Evolutionary conservation across 805 yeast genomes (phyloP), one percentile per base, ranked within the genome.

Genomic region (Starmerella stellata): DNA sequence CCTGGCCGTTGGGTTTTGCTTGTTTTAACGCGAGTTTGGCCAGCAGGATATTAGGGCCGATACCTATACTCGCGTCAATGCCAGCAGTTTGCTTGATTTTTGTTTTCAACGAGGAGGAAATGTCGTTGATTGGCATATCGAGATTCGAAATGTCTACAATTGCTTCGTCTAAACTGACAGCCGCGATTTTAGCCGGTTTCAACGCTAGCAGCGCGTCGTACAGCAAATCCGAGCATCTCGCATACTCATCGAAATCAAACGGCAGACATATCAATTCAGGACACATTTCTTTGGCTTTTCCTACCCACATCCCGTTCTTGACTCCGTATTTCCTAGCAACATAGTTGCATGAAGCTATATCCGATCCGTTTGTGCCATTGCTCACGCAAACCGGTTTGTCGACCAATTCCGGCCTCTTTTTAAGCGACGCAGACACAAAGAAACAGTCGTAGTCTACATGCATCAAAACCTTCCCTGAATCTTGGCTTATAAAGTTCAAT

Each of bases 361-460:
- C 96, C 0, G 95, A 72, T 27, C 58, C 56, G 3, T 58, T 56
- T 3, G 50, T 42, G 14, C 59, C 57, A 48, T 69, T 66, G 33
- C 75, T 66, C 1, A 74, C 62, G 63, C 93, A 61, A 58, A 87
- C 57, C 52, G 76, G 62, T 66, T 76, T 57, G 48, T 70, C 65
- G 42, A 70, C 70, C 15, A 75, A 52, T 2, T 72, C 64, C 0
- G 78, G 75, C 31, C 64, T 60, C 14, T 59, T 63, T 39, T 74
- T 58, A 2, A 80, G 69, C 0, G 95, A 78, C 0, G 78, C 95
- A 0, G 92, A 68, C 2, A 85, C 95, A 58, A 87, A 87, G 51
- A 90, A 87, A 46, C 93, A 82, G 55, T 87, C 98, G 56, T 83
- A 87, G 55, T 87, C 98, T 25, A 87, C 66, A 55, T 87, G 95